Evolutionary conservation across 352 stramenopile genomes (phyloP).

Genomic region (Aphanomyces cochlioides): DNA sequence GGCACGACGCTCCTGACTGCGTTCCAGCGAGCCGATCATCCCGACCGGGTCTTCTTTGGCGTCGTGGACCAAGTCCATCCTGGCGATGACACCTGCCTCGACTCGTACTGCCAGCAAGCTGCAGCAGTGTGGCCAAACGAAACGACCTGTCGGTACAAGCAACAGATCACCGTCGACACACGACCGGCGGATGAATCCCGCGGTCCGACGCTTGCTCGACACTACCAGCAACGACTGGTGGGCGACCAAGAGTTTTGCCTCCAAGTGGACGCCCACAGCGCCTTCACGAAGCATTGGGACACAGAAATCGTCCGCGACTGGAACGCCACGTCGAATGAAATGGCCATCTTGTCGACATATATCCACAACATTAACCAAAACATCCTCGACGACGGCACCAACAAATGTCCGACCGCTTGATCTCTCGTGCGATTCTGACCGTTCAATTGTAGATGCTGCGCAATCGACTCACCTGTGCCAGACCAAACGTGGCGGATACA

Average conservation of each 20-base stretch:
- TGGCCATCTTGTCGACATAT: constrained; percentile 30
- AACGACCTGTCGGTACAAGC: constrained; percentile 5
- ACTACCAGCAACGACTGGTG: constrained; percentile 27
- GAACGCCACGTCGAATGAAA: constrained; percentile 26
- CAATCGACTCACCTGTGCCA: constrained; percentile 28
- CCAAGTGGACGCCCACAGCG: constrained; percentile 30
- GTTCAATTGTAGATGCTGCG: background rate
- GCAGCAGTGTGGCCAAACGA: constrained; percentile 3
- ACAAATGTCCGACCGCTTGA: constrained; percentile 12
- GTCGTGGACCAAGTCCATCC: constrained; percentile 23
- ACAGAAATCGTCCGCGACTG: constrained; percentile 22
- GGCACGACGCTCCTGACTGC: constrained; percentile 18
- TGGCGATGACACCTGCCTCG: constrained; percentile 12
- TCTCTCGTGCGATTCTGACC: background rate
- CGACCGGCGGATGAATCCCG: constrained; percentile 23
- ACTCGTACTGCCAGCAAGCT: constrained; percentile 25
- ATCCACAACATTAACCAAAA: constrained; percentile 25
- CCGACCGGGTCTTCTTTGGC: constrained; percentile 25
- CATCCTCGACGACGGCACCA: constrained; percentile 8
- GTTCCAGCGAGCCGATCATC: constrained; percentile 1
- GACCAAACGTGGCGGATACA: constrained; percentile 23
- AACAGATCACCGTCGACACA: constrained; percentile 22
- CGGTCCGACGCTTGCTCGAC: constrained; percentile 26
- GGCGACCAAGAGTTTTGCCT: constrained; percentile 31
- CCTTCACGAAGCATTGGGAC: constrained; percentile 29